Percentiles rank a stretch among this genome's conserved stretches.
Evolutionary conservation across 2,329 filamentous ascomycete species (phyloP).

Genomic region (Spiromastix sp.): DNA sequence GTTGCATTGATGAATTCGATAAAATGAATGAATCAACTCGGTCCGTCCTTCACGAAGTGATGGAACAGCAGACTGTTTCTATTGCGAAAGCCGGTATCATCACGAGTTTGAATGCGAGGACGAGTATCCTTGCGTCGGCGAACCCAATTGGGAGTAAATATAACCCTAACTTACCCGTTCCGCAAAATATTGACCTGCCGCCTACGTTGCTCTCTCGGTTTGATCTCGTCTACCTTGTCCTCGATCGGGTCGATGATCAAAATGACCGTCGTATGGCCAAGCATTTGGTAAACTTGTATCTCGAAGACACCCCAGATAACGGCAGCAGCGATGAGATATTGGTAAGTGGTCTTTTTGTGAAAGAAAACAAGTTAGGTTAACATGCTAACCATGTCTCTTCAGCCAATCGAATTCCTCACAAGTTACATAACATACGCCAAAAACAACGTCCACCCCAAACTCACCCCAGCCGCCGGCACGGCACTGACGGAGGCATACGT

Average conservation of each 20-base stretch:
- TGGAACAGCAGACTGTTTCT: conserved; percentile 71
- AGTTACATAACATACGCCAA: conserved; percentile 96
- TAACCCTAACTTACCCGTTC: conserved; percentile 89
- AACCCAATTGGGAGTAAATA: conserved; percentile 98
- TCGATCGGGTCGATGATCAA: conserved; percentile 87
- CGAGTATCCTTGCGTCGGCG: conserved; percentile 89
- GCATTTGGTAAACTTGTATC: conserved; percentile 90
- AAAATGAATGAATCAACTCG: conserved; percentile 69
- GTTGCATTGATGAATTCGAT: conserved; percentile 71
- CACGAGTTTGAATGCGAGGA: conserved; percentile 85
- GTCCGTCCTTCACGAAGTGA: conserved; percentile 67
- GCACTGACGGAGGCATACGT: conserved; percentile 84
- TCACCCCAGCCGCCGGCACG: conserved; percentile 69
- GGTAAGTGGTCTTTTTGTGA: conserved; percentile 41
- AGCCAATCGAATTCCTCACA: conserved; percentile 92
- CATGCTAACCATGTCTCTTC: conserved; percentile 9
- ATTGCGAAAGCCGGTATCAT: conserved; percentile 72
- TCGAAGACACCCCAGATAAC: conserved; percentile 87
- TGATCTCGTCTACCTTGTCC: conserved; percentile 90
- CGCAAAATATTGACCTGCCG: conserved; percentile 94
- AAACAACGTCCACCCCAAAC: conserved; percentile 68
- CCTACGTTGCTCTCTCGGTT: conserved; percentile 93
- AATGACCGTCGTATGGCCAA: conserved; percentile 79
- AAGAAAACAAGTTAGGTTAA: neutral
- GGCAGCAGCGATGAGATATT: conserved; percentile 68